A percentile compares a stretch with the other conserved stretches of the same genome.
These are phyloP conservation scores for Seminavis robusta DNA, from an alignment of 108 stramenopile species.

Conservation along the genomic window DNA sequence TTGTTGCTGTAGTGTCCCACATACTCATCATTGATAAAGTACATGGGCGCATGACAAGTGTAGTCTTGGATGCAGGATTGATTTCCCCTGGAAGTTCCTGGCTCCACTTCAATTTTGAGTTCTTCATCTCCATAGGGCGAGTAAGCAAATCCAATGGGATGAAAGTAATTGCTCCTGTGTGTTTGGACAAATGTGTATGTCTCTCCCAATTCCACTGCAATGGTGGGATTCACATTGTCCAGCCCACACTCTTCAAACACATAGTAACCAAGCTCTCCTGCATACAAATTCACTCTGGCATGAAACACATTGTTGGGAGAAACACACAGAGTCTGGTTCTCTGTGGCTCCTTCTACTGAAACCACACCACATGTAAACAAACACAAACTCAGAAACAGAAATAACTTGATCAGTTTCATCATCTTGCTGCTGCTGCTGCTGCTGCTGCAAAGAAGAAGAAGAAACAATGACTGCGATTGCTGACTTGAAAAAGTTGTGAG, in stretches of 20 bases:
- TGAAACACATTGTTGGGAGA: no score
- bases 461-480: no score
- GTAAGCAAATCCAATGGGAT: slow-evolving; percentile 87
- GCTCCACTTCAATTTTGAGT: slow-evolving; percentile 77
- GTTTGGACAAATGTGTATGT: slow-evolving; percentile 65
- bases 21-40: slow-evolving; percentile 61
- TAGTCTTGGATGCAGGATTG: slow-evolving; percentile 23
- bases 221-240: slow-evolving; percentile 46
- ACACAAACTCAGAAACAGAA: no score
- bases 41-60: slow-evolving; percentile 75
- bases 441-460: no score
- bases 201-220: slow-evolving; percentile 49
- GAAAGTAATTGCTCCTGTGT: no score
- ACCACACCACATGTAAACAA: no score
- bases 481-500: no score
- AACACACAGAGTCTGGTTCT: no score
- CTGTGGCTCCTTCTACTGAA: no score
- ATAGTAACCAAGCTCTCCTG: slow-evolving; percentile 52
- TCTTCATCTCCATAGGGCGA: slow-evolving; percentile 81
- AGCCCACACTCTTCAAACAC: slow-evolving; percentile 58
- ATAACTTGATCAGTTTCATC: no score
- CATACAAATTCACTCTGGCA: slow-evolving; percentile 21
- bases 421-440: no score
- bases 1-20: slow-evolving; percentile 48
- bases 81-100: slow-evolving; percentile 20